A percentile compares a stretch with the other conserved stretches of the same genome.
phyloP scores from a whole-genome alignment of 495 filamentous ascomycete genomes.

The Pseudomonodictys pantanalensis region DNA sequence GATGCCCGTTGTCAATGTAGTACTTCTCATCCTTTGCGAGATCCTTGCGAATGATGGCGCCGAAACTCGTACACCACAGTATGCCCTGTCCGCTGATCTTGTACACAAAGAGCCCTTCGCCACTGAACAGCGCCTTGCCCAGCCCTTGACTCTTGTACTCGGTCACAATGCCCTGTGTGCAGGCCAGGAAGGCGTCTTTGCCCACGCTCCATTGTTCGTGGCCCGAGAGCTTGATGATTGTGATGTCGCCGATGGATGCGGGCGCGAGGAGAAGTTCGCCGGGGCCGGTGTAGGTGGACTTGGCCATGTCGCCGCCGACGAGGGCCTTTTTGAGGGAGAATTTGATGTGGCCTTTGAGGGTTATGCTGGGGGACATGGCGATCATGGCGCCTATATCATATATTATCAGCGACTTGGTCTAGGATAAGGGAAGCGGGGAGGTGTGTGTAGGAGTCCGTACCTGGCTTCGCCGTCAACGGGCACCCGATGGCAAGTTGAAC shows the following conservation, averaged over 20 bases:
- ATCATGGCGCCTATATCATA: conserved; percentile 71
- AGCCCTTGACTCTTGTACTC: conserved; percentile 84
- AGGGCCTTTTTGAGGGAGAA: conserved; percentile 85
- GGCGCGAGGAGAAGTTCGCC: conserved; percentile 87
- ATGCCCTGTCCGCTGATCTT: conserved; percentile 76
- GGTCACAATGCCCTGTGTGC: conserved; percentile 73
- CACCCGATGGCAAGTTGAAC: conserved; percentile 87
- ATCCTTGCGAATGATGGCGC: conserved; percentile 93
- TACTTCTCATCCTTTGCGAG: conserved; percentile 79
- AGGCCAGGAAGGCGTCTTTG: conserved; percentile 73
- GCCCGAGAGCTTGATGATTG: conserved; percentile 67
- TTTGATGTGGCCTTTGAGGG: conserved; percentile 72
- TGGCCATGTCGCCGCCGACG: conserved; percentile 73
- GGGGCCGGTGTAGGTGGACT: conserved; percentile 82
- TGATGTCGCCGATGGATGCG: conserved; percentile 78
- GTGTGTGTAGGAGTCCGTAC: conserved; percentile 43
- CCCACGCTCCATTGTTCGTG: conserved; percentile 76
- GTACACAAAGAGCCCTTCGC: conserved; percentile 90
- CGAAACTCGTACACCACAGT: conserved; percentile 86
- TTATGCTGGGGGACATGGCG: conserved; percentile 86
- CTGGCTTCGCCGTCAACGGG: conserved; percentile 76
- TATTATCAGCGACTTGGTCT: neutral
- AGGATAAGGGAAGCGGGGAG: neutral
- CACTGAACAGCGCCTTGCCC: conserved; percentile 89
- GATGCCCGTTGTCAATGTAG: conserved; percentile 90